A percentile compares a stretch with the other conserved stretches of the same genome.
These are phyloP conservation scores for Pyrenophora seminiperda DNA, from an alignment of 2,329 filamentous ascomycete species.

Conservation along the genomic window DNA sequence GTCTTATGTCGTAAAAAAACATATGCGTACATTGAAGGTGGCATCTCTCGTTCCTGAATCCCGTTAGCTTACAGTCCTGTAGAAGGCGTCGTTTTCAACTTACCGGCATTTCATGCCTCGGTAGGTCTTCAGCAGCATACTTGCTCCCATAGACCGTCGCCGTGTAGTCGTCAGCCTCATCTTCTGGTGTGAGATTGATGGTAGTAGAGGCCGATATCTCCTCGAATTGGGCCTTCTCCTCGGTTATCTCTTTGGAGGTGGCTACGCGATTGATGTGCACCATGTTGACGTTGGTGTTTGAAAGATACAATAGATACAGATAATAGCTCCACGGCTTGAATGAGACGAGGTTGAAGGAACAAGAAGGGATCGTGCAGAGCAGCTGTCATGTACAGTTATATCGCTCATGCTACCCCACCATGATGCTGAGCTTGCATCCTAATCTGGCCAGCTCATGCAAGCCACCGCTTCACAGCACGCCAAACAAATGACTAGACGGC, in stretches of 20 bases:
- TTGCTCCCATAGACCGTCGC: slow-evolving; percentile 86
- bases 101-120: slow-evolving; percentile 85
- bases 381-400: neutral
- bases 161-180: slow-evolving; percentile 62
- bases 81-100: slow-evolving; percentile 19
- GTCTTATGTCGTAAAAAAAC: neutral
- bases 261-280: slow-evolving; percentile 56
- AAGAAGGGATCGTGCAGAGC: neutral
- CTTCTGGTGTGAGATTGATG: slow-evolving; percentile 35
- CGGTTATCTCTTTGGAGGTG: slow-evolving; percentile 48
- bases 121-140: slow-evolving; percentile 81
- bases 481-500: slow-evolving; percentile 3
- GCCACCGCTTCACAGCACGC: slow-evolving; percentile 9
- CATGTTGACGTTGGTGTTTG: slow-evolving; percentile 43
- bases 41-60: slow-evolving; percentile 69
- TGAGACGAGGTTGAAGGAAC: neutral
- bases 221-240: slow-evolving; percentile 27
- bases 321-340: neutral
- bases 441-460: slow-evolving; percentile 4
- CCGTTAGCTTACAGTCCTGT: slow-evolving; percentile 3
- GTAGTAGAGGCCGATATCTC: slow-evolving; percentile 20
- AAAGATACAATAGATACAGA: neutral
- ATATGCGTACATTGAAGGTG: slow-evolving; percentile 67
- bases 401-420: slow-evolving; percentile 18
- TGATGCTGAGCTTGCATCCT: slow-evolving; percentile 10